phyloP scores from a whole-genome alignment of 2,329 filamentous ascomycete genomes.

The Bipolaris cookei region DNA sequence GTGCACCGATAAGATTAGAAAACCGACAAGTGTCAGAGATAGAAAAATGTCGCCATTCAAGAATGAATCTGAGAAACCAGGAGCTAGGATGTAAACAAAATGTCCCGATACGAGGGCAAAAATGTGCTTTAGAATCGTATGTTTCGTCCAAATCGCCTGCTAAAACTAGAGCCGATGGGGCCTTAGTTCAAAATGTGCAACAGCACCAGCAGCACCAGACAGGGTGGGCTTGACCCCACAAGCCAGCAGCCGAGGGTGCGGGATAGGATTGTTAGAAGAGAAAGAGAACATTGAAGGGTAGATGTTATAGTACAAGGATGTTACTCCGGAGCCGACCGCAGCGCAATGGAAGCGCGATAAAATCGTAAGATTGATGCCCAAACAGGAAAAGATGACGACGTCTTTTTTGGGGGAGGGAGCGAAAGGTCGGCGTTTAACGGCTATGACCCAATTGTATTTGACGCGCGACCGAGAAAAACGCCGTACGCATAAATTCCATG shows the following conservation, averaged over 20 bases:
- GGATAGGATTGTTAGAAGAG: too few species aligned
- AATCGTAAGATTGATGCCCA: not conserved
- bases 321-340: not conserved
- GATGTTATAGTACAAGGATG: constrained; percentile 5
- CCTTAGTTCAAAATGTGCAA: too few species aligned
- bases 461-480: constrained; percentile 4
- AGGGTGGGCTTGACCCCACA: not conserved
- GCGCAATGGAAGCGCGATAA: not conserved
- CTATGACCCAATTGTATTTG: not conserved
- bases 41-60: too few species aligned
- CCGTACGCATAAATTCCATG: constrained; percentile 2
- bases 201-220: too few species aligned
- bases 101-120: too few species aligned
- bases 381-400: not conserved
- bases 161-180: too few species aligned
- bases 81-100: too few species aligned
- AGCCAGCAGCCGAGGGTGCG: not conserved
- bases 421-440: not conserved
- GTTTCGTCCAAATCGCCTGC: too few species aligned
- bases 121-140: too few species aligned
- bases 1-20: too few species aligned
- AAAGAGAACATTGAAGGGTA: not conserved
- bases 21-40: too few species aligned
- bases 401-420: not conserved
- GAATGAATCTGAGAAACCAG: too few species aligned